Conservation (phyloP, 192 early-diverging fungal genomes). For the Gigaspora rosea region DNA sequence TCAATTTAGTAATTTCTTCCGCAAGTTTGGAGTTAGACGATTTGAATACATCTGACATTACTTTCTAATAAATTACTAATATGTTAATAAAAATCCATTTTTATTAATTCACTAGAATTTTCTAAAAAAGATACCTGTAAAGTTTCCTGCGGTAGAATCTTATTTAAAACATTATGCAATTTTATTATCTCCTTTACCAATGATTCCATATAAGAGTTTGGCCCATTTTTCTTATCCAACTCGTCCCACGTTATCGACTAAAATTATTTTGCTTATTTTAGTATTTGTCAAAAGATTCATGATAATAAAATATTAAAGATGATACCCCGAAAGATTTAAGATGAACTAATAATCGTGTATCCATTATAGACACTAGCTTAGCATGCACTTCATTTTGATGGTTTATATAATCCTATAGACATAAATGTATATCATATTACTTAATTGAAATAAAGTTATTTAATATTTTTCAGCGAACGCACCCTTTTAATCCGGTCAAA, state of each 20-base stretch:
- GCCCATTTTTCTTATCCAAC: conserved; percentile 19
- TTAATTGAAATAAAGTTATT: too few relatives aligned
- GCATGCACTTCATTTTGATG: conserved; percentile 90
- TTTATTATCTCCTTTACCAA: conserved; percentile 90
- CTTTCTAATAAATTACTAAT: conserved; percentile 14
- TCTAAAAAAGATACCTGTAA: conserved; percentile 58
- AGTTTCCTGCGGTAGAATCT: conserved; percentile 72
- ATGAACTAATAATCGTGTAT: conserved; percentile 82
- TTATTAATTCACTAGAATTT: not conserved
- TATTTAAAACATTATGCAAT: conserved; percentile 90
- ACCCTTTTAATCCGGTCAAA: conserved; percentile 81
- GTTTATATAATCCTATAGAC: conserved; percentile 73
- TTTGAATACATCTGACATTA: conserved; percentile 27
- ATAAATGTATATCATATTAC: not conserved
- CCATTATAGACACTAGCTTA: conserved; percentile 95
- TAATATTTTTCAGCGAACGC: not conserved
- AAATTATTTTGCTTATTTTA: not conserved
- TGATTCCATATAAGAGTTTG: conserved; percentile 73
- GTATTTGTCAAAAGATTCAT: not conserved
- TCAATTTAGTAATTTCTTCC: conserved; percentile 23
- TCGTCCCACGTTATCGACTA: conserved; percentile 35
- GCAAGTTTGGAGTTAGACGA: conserved; percentile 21
- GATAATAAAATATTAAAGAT: conserved; percentile 15
- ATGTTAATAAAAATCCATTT: not conserved
- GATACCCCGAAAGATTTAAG: conserved; percentile 69